Conservation (phyloP, 1,139 yeast genomes). For the Trichomonascaceae sp. region DNA sequence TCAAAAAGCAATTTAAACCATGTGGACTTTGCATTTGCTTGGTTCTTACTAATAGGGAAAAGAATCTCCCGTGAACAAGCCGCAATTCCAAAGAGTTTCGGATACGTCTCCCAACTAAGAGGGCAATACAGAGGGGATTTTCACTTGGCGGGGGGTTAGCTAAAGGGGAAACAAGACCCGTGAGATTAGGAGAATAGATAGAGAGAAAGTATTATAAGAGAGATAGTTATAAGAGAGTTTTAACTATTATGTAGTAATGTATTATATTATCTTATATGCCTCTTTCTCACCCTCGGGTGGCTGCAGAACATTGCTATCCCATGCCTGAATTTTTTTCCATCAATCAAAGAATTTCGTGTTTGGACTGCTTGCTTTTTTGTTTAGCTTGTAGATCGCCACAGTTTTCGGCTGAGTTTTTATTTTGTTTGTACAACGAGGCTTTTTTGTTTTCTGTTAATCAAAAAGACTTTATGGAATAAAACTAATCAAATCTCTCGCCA, state of each 20-base stretch:
- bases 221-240: too few species aligned
- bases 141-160: background rate
- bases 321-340: too few species aligned
- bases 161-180: background rate
- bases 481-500: background rate
- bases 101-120: background rate
- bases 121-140: background rate
- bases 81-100: background rate
- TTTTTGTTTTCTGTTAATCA: background rate
- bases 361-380: background rate
- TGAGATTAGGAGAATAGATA: background rate
- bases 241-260: too few species aligned
- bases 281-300: too few species aligned
- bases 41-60: background rate
- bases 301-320: too few species aligned
- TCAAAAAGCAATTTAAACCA: background rate
- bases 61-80: background rate
- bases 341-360: too few species aligned
- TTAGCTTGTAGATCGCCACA: background rate
- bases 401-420: background rate
- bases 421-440: background rate
- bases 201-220: too few species aligned
- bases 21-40: background rate
- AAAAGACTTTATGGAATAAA: background rate
- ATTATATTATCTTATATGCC: too few species aligned